phyloP scores from a whole-genome alignment of 106 monocot genomes.

The Dendrobium nobile region DNA sequence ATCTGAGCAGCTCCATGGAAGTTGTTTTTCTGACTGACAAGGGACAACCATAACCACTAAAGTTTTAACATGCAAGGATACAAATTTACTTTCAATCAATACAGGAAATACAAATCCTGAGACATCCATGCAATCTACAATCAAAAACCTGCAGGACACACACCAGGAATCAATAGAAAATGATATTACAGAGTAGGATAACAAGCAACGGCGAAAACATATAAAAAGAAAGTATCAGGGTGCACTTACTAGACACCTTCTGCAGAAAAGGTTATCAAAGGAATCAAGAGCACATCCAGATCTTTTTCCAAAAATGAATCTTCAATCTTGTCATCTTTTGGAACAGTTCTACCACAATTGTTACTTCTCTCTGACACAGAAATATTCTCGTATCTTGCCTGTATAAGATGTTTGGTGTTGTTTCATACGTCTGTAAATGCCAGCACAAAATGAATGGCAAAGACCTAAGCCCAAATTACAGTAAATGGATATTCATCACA shows the following conservation, averaged over 20 bases:
- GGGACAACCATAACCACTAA: constrained; percentile 4
- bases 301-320: constrained; percentile 72
- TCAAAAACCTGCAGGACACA: constrained; percentile 72
- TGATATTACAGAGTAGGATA: background rate
- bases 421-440: constrained; percentile 36
- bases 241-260: constrained; percentile 69
- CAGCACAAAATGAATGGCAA: constrained; percentile 34
- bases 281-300: constrained; percentile 91
- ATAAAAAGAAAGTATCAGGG: background rate
- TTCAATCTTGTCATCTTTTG: constrained; percentile 27
- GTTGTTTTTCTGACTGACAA: constrained; percentile 83
- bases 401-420: constrained; percentile 48
- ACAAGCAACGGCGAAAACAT: background rate
- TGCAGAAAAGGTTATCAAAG: constrained; percentile 96
- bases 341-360: constrained; percentile 26
- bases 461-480: constrained; percentile 21
- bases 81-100: constrained; percentile 21
- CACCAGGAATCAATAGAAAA: constrained; percentile 1
- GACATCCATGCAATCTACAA: constrained; percentile 97
- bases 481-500: constrained; percentile 10
- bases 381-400: constrained; percentile 75
- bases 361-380: constrained; percentile 28
- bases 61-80: background rate
- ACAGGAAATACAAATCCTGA: constrained; percentile 98
- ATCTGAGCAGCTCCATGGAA: constrained; percentile 59